Evolutionary conservation across 1,284 basidiomycete species (phyloP).

Genomic region (Leccinum insolens): DNA sequence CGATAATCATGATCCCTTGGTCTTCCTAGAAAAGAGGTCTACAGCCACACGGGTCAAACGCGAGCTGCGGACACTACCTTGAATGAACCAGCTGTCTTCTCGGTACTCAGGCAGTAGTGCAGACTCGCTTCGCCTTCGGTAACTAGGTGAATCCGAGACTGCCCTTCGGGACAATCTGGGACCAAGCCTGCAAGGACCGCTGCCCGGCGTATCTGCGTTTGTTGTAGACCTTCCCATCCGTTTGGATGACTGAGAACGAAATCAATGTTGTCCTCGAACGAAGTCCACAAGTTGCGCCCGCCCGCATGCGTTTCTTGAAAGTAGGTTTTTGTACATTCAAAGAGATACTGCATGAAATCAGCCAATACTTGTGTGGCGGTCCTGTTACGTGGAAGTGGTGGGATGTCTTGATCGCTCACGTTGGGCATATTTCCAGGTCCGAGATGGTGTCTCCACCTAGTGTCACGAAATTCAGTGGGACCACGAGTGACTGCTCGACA

Average conservation of each 20-base stretch:
- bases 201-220: conserved; percentile 40
- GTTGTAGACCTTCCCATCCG: conserved; percentile 45
- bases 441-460: conserved; percentile 41
- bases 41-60: not conserved
- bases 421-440: conserved; percentile 29
- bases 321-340: conserved; percentile 38
- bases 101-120: conserved; percentile 47
- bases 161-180: conserved; percentile 37
- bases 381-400: conserved; percentile 44
- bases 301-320: conserved; percentile 42
- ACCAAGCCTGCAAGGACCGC: conserved; percentile 40
- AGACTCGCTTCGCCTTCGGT: conserved; percentile 57
- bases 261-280: conserved; percentile 35
- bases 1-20: conserved; percentile 49
- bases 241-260: conserved; percentile 44
- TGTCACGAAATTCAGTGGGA: conserved; percentile 1
- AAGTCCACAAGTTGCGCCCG: conserved; percentile 39
- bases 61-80: conserved; percentile 29
- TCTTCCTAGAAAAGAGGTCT: conserved; percentile 22
- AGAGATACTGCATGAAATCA: conserved; percentile 50
- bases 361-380: conserved; percentile 45
- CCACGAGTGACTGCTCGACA: not conserved
- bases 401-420: conserved; percentile 36
- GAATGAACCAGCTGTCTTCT: conserved; percentile 40
- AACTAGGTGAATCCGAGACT: conserved; percentile 45